These are phyloP conservation scores for Trichoderma oligosporum DNA, from an alignment of 2,329 filamentous ascomycete species.

Conservation along the genomic window DNA sequence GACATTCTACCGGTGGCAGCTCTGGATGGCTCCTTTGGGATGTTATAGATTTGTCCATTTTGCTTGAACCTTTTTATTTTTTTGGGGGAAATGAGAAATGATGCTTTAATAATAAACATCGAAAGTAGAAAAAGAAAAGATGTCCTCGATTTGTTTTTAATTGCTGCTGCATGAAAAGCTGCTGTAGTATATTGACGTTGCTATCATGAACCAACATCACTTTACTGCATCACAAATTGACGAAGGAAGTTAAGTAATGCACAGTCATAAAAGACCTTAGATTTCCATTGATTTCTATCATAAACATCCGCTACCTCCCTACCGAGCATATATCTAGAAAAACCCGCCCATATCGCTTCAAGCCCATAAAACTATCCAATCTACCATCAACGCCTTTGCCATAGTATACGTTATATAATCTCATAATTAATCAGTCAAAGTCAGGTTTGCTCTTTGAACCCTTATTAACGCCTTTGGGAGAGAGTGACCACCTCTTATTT, in stretches of 20 bases:
- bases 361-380: background rate
- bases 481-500: conserved; percentile 24
- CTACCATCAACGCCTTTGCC: background rate
- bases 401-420: background rate
- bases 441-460: too few species aligned
- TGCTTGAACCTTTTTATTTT: too few species aligned
- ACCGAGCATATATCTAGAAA: background rate
- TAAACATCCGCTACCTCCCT: background rate
- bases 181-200: too few species aligned
- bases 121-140: too few species aligned
- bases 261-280: background rate
- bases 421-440: background rate
- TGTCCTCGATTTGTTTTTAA: too few species aligned
- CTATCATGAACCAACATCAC: too few species aligned
- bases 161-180: too few species aligned
- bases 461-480: too few species aligned
- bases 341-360: background rate
- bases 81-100: too few species aligned
- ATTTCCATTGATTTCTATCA: background rate
- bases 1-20: conserved; percentile 2
- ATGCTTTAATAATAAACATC: too few species aligned
- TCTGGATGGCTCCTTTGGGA: background rate
- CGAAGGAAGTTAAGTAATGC: background rate
- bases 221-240: too few species aligned
- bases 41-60: too few species aligned